Base-by-base conservation (phyloP, 2,329 filamentous ascomycete genomes). In the Westerdykella ornata region DNA sequence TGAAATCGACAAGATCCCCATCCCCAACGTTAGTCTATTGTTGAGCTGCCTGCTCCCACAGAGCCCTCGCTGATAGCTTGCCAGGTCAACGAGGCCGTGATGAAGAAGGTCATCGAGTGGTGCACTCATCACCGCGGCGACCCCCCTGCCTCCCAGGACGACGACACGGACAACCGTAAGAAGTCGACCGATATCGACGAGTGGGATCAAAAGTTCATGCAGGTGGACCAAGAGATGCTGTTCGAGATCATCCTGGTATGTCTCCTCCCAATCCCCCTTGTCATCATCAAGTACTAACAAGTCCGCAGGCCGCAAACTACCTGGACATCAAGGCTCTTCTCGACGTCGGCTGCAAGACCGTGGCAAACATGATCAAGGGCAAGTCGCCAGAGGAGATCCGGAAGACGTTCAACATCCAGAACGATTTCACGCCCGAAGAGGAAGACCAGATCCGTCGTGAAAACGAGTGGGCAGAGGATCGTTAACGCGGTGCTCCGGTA, bases 201-300 rank as follows among this genome's bases (percentile, higher is more conserved):
- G 71, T 98, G 92, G 92, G 92, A 98, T 59, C 90, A 97, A 70
- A 98, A 98, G 72, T 98, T 97, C 70, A 97, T 98, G 92, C 90
- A 97, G 71, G 92, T 98, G 14, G 92, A 98, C 67, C 92, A 98
- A 65, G 92, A 98, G 72, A 97, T 98, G 92, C 80, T 98, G 1
- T 98, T 98, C 55, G 92, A 98, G 74, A 97, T 98, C 62, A 98
- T 98, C 56, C 77, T 98, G 18, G 88, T 92, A 77, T 44, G 83
- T 53, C 26, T 20, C 46, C 20, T 9, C 20, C 26, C 38, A 15
- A 28, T 30, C 12, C 11, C 35, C 28, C 18, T 22, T 22, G 16
- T 16, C 8, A 11, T 35, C 18, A 32, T 29, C 15, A n/a, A n/a
- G 26, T 34, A 28, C 54, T 61, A 49, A 61, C 48, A 28, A 12